These are phyloP conservation scores for Trichoderma koningiopsis DNA, from an alignment of 2,329 filamentous ascomycete genomes.

Conservation along the genomic window DNA sequence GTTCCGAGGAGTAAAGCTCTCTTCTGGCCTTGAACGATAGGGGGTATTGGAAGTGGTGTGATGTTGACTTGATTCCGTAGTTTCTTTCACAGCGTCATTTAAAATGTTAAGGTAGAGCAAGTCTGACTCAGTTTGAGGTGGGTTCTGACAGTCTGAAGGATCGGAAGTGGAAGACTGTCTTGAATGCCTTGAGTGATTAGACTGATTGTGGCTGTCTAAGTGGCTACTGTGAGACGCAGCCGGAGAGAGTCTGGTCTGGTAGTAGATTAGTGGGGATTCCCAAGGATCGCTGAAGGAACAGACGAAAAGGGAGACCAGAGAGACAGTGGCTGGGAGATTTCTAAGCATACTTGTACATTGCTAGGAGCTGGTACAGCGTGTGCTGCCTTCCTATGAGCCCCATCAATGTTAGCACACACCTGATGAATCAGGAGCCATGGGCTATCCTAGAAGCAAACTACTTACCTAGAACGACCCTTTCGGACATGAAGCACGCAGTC, in stretches of 20 bases:
- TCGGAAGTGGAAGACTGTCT: background rate
- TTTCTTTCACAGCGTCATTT: background rate
- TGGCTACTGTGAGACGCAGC: background rate
- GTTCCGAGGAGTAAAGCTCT: background rate
- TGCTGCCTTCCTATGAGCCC: background rate
- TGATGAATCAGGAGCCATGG: background rate
- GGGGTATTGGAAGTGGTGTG: background rate
- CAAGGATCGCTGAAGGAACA: background rate
- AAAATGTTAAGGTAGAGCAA: background rate
- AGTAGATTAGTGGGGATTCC: background rate
- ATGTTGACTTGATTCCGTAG: background rate
- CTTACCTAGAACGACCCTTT: background rate
- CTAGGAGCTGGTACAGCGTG: background rate
- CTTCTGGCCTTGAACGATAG: background rate
- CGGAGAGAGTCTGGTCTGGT: background rate
- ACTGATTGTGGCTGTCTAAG: background rate
- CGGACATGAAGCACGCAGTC: background rate
- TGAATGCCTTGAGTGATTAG: background rate
- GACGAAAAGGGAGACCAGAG: background rate
- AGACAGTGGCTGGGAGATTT: background rate
- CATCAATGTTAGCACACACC: background rate
- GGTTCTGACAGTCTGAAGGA: background rate
- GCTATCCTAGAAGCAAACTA: background rate
- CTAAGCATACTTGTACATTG: background rate
- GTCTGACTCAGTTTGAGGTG: background rate